These are phyloP conservation scores for Apiotrichum montevideense DNA, from an alignment of 1,284 basidiomycete genomes.

Conservation along the genomic window DNA sequence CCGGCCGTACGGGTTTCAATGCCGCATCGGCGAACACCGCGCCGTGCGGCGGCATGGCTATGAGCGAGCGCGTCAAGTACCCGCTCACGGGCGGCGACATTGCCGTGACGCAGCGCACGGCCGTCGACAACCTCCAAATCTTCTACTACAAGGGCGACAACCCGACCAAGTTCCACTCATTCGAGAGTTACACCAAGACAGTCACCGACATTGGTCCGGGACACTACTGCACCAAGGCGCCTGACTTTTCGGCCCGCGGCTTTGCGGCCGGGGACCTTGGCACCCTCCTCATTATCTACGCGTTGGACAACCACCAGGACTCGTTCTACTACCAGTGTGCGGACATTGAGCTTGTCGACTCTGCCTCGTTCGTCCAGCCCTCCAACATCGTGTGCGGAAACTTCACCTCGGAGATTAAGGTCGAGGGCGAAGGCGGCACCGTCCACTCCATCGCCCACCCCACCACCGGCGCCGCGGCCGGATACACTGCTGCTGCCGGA, in stretches of 20 bases:
- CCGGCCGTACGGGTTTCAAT: constrained; percentile 17
- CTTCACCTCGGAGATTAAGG: neutral
- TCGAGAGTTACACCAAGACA: constrained; percentile 24
- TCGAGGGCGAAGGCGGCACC: neutral
- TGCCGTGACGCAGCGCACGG: constrained; percentile 15
- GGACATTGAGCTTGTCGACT: constrained; percentile 23
- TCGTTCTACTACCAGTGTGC: constrained; percentile 26
- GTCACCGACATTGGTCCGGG: constrained; percentile 22
- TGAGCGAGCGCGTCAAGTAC: constrained; percentile 11
- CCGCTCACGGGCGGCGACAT: constrained; percentile 25
- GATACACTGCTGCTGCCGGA: neutral
- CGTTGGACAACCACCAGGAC: constrained; percentile 14
- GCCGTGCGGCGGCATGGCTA: constrained; percentile 23
- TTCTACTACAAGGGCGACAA: constrained; percentile 21
- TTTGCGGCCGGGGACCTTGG: constrained; percentile 24
- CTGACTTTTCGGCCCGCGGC: constrained; percentile 27
- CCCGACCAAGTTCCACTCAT: constrained; percentile 25
- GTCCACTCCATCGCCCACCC: neutral
- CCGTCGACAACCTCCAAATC: constrained; percentile 19
- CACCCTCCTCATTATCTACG: constrained; percentile 28
- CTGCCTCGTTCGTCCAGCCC: constrained; percentile 4
- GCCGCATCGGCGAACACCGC: constrained; percentile 15
- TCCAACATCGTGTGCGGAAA: constrained; percentile 8
- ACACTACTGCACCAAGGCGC: constrained; percentile 28
- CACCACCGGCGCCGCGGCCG: neutral